A percentile compares a stretch with the other conserved stretches of the same genome.
These are phyloP conservation scores for Phoenix dactylifera DNA, from an alignment of 176 grass and related monocot genomes.

Conservation along the genomic window DNA sequence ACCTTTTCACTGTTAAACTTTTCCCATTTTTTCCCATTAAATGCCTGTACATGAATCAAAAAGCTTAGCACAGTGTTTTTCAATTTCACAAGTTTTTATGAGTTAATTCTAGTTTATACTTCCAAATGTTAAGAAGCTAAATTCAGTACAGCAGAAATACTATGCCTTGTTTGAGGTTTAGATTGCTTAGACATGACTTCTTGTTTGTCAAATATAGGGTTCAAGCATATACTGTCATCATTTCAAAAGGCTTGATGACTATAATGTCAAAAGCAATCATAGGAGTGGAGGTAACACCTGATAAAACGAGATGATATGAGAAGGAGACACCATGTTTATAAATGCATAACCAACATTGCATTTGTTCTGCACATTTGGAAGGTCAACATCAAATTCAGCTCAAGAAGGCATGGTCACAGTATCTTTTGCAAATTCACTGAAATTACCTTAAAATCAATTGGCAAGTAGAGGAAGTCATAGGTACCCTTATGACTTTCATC, in stretches of 20 bases:
- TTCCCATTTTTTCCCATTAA: slow-evolving; percentile 98
- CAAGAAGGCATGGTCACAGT: slow-evolving; percentile 6
- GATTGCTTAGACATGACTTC: no score
- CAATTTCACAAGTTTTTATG: not conserved
- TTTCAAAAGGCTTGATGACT: not conserved
- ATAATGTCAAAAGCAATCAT: slow-evolving; percentile 6
- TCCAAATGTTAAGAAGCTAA: not conserved
- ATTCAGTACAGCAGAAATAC: slow-evolving; percentile 9
- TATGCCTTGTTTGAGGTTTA: not conserved
- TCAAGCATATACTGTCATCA: not conserved
- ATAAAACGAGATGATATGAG: slow-evolving; percentile 85
- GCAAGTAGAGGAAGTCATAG: slow-evolving; percentile 95
- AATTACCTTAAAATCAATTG: slow-evolving; percentile 94
- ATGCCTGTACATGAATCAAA: slow-evolving; percentile 31
- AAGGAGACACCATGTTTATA: slow-evolving; percentile 83
- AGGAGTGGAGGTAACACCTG: slow-evolving; percentile 38
- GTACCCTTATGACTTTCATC: slow-evolving; percentile 80
- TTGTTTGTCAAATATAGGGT: no score
- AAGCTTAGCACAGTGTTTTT: not conserved
- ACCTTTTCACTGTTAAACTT: slow-evolving; percentile 99
- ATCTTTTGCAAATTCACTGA: not conserved
- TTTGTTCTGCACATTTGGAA: slow-evolving; percentile 65
- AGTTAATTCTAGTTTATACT: not conserved
- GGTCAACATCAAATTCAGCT: slow-evolving; percentile 2
- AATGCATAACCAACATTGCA: slow-evolving; percentile 99